Evolutionary conservation across 495 filamentous ascomycete genomes (phyloP).

Genomic region (Parathielavia appendiculata): DNA sequence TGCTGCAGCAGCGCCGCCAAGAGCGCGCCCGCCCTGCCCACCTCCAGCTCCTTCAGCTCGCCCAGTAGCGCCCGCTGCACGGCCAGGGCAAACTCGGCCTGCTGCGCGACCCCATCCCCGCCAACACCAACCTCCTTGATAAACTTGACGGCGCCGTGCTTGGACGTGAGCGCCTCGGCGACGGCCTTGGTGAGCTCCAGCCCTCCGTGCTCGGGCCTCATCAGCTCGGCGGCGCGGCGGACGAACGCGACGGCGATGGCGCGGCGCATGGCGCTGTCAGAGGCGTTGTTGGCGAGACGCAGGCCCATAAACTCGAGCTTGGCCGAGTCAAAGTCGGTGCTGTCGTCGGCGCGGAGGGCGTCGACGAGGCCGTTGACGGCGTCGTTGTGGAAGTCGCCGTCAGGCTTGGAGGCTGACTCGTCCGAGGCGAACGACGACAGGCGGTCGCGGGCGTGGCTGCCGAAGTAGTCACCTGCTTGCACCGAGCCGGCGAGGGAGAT

Average conservation of each 20-base stretch:
- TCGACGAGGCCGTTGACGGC: slow-evolving; percentile 80
- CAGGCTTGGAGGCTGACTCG: slow-evolving; percentile 39
- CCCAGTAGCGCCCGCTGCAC: slow-evolving; percentile 72
- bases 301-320: slow-evolving; percentile 86
- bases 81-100: slow-evolving; percentile 77
- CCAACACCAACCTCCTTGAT: slow-evolving; percentile 49
- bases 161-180: slow-evolving; percentile 47
- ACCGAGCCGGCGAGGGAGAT: slow-evolving; percentile 23
- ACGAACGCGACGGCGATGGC: slow-evolving; percentile 82
- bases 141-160: slow-evolving; percentile 47
- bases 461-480: slow-evolving; percentile 16
- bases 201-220: slow-evolving; percentile 48
- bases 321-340: slow-evolving; percentile 75
- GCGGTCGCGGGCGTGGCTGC: slow-evolving; percentile 34
- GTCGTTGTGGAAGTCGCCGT: slow-evolving; percentile 80
- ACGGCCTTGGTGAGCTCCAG: slow-evolving; percentile 61
- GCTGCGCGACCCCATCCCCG: slow-evolving; percentile 47
- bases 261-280: slow-evolving; percentile 77
- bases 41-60: slow-evolving; percentile 48
- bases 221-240: slow-evolving; percentile 69
- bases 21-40: slow-evolving; percentile 51
- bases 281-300: slow-evolving; percentile 82
- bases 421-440: slow-evolving; percentile 50
- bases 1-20: slow-evolving; percentile 72
- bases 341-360: slow-evolving; percentile 53